These are phyloP conservation scores for Hygrocybe coccinea DNA, from an alignment of 768 basidiomycete genomes.

Conservation along the genomic window DNA sequence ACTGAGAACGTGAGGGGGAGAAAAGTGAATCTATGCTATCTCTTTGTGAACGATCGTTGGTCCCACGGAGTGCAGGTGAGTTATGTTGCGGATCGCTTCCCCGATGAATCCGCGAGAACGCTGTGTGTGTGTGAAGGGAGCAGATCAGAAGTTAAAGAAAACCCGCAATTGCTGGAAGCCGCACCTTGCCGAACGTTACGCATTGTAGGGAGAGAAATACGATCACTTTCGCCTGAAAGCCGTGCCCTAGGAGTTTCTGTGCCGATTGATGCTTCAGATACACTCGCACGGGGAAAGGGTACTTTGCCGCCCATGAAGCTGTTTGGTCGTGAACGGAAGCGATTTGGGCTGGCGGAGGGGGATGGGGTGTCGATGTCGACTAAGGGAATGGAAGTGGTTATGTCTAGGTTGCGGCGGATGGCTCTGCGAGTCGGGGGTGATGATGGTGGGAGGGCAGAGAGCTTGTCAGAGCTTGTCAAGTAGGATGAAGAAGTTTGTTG, in stretches of 20 bases:
- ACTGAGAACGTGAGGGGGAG: slow-evolving; percentile 50
- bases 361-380: slow-evolving; percentile 26
- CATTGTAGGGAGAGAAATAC: slow-evolving; percentile 36
- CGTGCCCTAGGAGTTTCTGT: slow-evolving; percentile 47
- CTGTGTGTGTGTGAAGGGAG: slow-evolving; percentile 14
- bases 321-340: slow-evolving; percentile 13
- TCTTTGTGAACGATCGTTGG: slow-evolving; percentile 7
- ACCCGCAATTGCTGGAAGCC: slow-evolving; percentile 4
- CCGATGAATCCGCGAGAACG: slow-evolving; percentile 27
- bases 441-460: slow-evolving; percentile 36
- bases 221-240: slow-evolving; percentile 54
- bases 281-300: slow-evolving; percentile 18
- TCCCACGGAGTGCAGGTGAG: slow-evolving; percentile 32
- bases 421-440: slow-evolving; percentile 30
- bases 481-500: slow-evolving; percentile 31
- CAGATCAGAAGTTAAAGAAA: background rate
- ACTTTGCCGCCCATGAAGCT: slow-evolving; percentile 16
- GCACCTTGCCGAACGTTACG: slow-evolving; percentile 40
- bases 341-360: slow-evolving; percentile 6
- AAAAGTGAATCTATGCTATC: slow-evolving; percentile 21
- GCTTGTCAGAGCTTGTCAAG: slow-evolving; percentile 43
- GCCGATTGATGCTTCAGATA: slow-evolving; percentile 36
- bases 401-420: slow-evolving; percentile 40
- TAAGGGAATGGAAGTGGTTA: slow-evolving; percentile 36
- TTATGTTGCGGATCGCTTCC: slow-evolving; percentile 33